Percentiles rank a stretch among this genome's conserved stretches.
Conservation (phyloP, 805 yeast genomes). For the Lipomyces kockii region DNA sequence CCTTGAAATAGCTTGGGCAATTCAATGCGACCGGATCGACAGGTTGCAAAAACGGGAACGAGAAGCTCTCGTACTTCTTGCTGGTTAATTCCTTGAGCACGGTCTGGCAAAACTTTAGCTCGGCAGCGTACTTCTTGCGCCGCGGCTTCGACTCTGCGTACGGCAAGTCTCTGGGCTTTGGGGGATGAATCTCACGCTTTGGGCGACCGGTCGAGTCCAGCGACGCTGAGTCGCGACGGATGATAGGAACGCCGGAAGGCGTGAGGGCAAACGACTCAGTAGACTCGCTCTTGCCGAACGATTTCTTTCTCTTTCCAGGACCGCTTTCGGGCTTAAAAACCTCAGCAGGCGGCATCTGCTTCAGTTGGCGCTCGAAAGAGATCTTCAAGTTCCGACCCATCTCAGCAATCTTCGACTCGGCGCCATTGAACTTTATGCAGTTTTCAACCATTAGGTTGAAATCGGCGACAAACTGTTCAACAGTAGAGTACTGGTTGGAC, state of each 20-base stretch:
- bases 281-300: slow-evolving; percentile 28
- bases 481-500: slow-evolving; percentile 70
- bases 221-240: slow-evolving; percentile 72
- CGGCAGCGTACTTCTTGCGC: slow-evolving; percentile 88
- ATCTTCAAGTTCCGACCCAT: slow-evolving; percentile 93
- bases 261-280: slow-evolving; percentile 44
- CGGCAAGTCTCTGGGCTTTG: slow-evolving; percentile 90
- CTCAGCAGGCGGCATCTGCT: slow-evolving; percentile 76
- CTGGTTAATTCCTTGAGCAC: slow-evolving; percentile 79
- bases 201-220: slow-evolving; percentile 62
- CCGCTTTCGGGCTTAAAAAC: slow-evolving; percentile 32
- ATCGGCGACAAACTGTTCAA: slow-evolving; percentile 68
- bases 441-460: slow-evolving; percentile 78
- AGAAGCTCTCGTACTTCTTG: slow-evolving; percentile 81
- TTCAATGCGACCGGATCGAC: slow-evolving; percentile 95
- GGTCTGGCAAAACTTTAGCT: slow-evolving; percentile 81
- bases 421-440: slow-evolving; percentile 85
- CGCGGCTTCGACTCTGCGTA: slow-evolving; percentile 84
- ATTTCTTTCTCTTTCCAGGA: slow-evolving; percentile 38
- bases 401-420: slow-evolving; percentile 76
- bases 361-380: slow-evolving; percentile 89
- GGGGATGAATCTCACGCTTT: slow-evolving; percentile 95
- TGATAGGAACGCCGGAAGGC: slow-evolving; percentile 59
- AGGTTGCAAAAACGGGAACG: slow-evolving; percentile 90
- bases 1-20: slow-evolving; percentile 85